These are phyloP conservation scores for Dentipellis sp. DNA, from an alignment of 768 basidiomycete genomes.

Conservation along the genomic window DNA sequence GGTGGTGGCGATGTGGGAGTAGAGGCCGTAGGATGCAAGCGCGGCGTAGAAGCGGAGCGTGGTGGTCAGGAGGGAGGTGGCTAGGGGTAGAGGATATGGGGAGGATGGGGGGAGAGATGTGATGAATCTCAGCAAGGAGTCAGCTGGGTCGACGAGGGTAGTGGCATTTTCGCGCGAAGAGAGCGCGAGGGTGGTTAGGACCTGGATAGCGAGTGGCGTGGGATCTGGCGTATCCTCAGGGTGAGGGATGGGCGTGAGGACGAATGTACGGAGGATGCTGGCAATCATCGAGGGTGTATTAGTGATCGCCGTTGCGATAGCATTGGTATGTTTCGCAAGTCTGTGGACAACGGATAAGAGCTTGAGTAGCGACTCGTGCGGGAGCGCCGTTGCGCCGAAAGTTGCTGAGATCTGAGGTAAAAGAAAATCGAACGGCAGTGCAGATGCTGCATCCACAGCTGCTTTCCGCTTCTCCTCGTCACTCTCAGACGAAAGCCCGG, in stretches of 20 bases:
- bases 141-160: constrained; percentile 43
- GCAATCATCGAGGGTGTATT: constrained; percentile 43
- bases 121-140: constrained; percentile 67
- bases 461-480: constrained; percentile 18
- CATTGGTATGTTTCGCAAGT: constrained; percentile 50
- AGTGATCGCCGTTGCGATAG: constrained; percentile 40
- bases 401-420: constrained; percentile 41
- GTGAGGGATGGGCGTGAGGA: constrained; percentile 43
- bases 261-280: constrained; percentile 43
- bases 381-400: constrained; percentile 31
- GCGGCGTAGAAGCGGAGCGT: constrained; percentile 56
- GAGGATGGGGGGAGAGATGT: constrained; percentile 41
- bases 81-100: constrained; percentile 26
- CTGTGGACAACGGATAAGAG: constrained; percentile 52
- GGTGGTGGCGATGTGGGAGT: constrained; percentile 56
- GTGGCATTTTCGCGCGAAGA: constrained; percentile 65
- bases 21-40: constrained; percentile 74
- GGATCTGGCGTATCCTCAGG: constrained; percentile 22
- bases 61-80: constrained; percentile 38
- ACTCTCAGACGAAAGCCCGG: constrained; percentile 8
- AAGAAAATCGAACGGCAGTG: constrained; percentile 33
- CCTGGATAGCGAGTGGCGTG: constrained; percentile 41
- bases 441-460: constrained; percentile 19
- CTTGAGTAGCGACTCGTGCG: constrained; percentile 41
- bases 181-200: constrained; percentile 46